Evolutionary conservation across 345 rosid genomes (phyloP), one percentile per base, ranked within the genome.

Genomic region (Hibiscus mutabilis): DNA sequence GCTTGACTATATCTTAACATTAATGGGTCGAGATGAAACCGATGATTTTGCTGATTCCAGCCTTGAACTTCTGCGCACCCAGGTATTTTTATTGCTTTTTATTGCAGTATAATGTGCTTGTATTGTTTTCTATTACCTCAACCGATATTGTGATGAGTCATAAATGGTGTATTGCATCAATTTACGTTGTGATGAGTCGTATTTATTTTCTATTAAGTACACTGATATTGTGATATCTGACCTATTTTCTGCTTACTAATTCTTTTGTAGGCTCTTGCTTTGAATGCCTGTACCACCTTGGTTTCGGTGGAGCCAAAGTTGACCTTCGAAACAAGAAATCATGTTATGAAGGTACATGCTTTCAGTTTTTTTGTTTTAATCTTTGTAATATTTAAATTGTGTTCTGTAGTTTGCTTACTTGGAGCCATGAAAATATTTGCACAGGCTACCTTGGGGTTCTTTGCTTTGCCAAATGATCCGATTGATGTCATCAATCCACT

Each of bases 371-470:
- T 51, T 46, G 12, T 29, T 29, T 15, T 55, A 58, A 14, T 21
- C 11, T 19, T 51, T 22, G 14, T 31, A 72, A 31, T 2, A 35
- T 25, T 27, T 33, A 52, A 52, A 49, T 29, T 1, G 22, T 37
- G 57, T 66, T 42, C 40, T 13, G 0, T 9, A 49, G 62, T 60
- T 9, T 46, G 22, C 55, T 33, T 47, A 24, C 21, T 62, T 49
- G 52, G 49, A 47, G 27, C 40, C 37, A 62, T 71, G 44, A 73
- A 58, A 51, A 61, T 56, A 72, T 63, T 75, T 79, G 65, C 94
- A 94, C 94, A 94, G 98, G 98, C 97, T 79, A 94, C 97, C 56
- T 82, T 94, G 73, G 97, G 98, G 59, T 91, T 94, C 87, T 94
- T 91, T 83, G 90, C 97, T 66, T 75, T 94, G 79, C 96, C 97